phyloP scores from a whole-genome alignment of 176 grass and related monocot species.

The Phyllostachys edulis region DNA sequence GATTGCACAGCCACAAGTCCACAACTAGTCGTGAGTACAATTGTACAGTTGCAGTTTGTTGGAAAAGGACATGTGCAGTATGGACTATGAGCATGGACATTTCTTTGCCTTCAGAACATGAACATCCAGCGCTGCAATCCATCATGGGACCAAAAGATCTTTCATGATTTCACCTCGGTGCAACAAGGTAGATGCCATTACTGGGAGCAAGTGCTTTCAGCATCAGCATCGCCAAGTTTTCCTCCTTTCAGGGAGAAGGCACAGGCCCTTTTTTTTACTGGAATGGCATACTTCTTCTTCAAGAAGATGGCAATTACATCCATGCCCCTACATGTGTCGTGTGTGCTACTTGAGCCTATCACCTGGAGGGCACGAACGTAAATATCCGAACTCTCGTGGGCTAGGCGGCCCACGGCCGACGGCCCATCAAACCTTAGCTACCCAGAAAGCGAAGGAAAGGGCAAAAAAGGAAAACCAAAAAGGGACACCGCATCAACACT shows the following conservation, averaged over 20 bases:
- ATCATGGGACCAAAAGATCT: background rate
- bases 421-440: background rate
- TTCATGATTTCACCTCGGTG: background rate
- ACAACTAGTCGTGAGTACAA: background rate
- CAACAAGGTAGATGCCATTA: conserved; percentile 24
- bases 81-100: background rate
- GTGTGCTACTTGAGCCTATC: background rate
- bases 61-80: background rate
- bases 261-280: too few species aligned
- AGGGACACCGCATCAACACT: background rate
- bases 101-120: background rate
- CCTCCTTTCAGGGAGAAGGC: background rate
- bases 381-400: background rate
- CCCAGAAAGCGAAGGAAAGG: background rate
- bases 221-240: background rate
- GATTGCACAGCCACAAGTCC: background rate
- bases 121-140: background rate
- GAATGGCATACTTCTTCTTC: background rate
- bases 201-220: background rate
- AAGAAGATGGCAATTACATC: conserved; percentile 18
- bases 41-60: background rate
- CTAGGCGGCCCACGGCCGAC: background rate
- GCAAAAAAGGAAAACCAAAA: background rate
- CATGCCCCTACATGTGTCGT: background rate
- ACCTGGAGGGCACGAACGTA: background rate